Base-by-base conservation (phyloP, 192 early-diverging fungal genomes). In the Fimicolochytrium jonesii region DNA sequence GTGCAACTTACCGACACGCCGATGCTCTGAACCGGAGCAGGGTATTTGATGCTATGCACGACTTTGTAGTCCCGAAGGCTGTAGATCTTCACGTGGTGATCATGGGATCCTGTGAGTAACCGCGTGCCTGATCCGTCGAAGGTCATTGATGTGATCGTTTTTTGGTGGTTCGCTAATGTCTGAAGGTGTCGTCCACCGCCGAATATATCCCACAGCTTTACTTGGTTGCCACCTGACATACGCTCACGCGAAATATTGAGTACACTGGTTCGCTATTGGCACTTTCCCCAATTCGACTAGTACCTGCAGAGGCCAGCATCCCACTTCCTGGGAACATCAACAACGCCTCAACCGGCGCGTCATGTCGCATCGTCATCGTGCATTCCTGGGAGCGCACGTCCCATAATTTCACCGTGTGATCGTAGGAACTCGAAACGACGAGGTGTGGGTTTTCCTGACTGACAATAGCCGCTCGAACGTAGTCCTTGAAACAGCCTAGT, bases 41-140 rank as follows among this genome's bases (percentile, higher is more conserved):
- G 87, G 68, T 97, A 95, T 69, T 88, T 93, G 49, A 91, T 69
- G 61, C 78, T 91, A 75, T 92, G 88, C 18, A 88, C 82, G 55
- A 97, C 88, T 72, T 90, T 87, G 77, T 88, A 97, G 64, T 86
- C 85, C 64, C 84, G 78, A 50, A 95, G 77, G 64, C 91, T 85
- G 68, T 94, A 95, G 32, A 97, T 72, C 81, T 99, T 97, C 70
- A 99, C 89, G 51, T 96, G 93, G 56, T 93, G 93, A 76, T 99
- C 96, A 50, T 97, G 78, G 17, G 91, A 92, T 0, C 93, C 95
- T 1, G 91, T 87, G 25, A 99, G 72, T 45, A 99, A 74, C 18
- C 90, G 78, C 4, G 87, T 77, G 48, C 79, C 80, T 10, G 75
- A 75, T 43, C 80, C 85, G 78, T 99, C 90, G 58, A 99, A 81